Evolutionary conservation across 768 basidiomycete genomes (phyloP).

Genomic region (Strobilomyces confusus): DNA sequence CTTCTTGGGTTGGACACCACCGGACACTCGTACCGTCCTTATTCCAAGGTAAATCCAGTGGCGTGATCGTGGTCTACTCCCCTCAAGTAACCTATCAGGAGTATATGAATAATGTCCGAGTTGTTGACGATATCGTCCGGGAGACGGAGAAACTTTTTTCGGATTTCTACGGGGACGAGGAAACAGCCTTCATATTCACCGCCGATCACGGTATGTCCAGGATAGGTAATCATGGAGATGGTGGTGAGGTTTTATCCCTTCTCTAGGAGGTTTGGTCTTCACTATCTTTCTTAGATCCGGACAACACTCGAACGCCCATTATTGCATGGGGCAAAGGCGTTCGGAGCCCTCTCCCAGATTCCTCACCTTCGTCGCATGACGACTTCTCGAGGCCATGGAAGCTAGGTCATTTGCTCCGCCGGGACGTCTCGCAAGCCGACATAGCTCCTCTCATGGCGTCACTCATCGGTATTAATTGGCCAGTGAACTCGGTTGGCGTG

Average conservation of each 20-base stretch:
- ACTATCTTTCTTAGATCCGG: conserved; percentile 57
- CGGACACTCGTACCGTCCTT: conserved; percentile 81
- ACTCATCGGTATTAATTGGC: conserved; percentile 69
- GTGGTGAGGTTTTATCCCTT: conserved; percentile 45
- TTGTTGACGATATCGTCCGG: conserved; percentile 71
- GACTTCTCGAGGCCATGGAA: conserved; percentile 64
- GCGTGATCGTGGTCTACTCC: background rate
- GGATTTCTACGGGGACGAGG: conserved; percentile 62
- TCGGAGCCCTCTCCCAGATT: conserved; percentile 61
- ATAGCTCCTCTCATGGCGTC: conserved; percentile 74
- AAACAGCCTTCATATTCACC: conserved; percentile 76
- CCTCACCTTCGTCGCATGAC: conserved; percentile 58
- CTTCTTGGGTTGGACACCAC: conserved; percentile 83
- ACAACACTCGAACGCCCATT: conserved; percentile 82
- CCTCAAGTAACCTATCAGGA: conserved; percentile 43
- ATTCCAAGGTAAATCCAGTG: conserved; percentile 54
- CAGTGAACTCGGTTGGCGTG: conserved; percentile 79
- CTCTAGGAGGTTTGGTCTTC: conserved; percentile 1
- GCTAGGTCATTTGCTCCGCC: conserved; percentile 52
- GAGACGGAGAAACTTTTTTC: conserved; percentile 58
- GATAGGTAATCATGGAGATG: conserved; percentile 88
- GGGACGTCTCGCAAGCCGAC: conserved; percentile 83
- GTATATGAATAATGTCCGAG: conserved; percentile 81
- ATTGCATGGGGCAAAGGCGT: conserved; percentile 81
- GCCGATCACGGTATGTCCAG: conserved; percentile 90